Conservation (phyloP, 2,329 filamentous ascomycete species). For the Paecilomyces fulvus region DNA sequence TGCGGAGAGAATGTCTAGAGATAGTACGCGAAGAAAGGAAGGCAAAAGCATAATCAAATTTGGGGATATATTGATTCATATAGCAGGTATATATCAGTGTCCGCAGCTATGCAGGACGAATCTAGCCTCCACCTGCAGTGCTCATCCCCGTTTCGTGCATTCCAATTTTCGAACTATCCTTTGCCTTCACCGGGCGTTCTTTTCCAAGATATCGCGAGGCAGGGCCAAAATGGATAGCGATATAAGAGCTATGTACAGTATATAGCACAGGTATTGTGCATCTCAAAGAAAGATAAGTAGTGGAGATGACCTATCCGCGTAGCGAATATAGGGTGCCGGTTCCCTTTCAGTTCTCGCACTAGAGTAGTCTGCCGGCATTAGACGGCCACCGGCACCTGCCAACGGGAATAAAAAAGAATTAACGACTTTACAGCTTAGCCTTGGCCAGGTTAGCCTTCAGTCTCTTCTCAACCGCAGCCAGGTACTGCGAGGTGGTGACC, state of each 20-base stretch:
- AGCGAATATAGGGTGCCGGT: not conserved
- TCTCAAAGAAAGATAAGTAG: not conserved
- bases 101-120: not conserved
- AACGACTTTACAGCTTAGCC: slow-evolving; percentile 23
- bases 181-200: not conserved
- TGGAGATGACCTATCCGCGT: not conserved
- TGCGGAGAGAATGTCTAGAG: not conserved
- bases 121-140: not conserved
- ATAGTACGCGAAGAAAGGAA: not conserved
- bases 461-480: slow-evolving; percentile 83
- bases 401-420: slow-evolving; percentile 1
- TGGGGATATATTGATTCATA: not conserved
- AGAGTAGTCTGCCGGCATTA: not conserved
- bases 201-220: not conserved
- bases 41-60: not conserved
- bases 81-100: not conserved
- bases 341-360: not conserved
- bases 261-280: not conserved
- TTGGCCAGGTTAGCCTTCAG: slow-evolving; percentile 62
- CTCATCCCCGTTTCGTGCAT: not conserved
- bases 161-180: not conserved
- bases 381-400: not conserved
- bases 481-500: slow-evolving; percentile 86
- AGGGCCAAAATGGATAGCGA: not conserved
- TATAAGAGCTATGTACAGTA: not conserved